These are phyloP conservation scores for Nothophaeocryptopus gaeumannii DNA, from an alignment of 2,329 filamentous ascomycete genomes.

Conservation along the genomic window DNA sequence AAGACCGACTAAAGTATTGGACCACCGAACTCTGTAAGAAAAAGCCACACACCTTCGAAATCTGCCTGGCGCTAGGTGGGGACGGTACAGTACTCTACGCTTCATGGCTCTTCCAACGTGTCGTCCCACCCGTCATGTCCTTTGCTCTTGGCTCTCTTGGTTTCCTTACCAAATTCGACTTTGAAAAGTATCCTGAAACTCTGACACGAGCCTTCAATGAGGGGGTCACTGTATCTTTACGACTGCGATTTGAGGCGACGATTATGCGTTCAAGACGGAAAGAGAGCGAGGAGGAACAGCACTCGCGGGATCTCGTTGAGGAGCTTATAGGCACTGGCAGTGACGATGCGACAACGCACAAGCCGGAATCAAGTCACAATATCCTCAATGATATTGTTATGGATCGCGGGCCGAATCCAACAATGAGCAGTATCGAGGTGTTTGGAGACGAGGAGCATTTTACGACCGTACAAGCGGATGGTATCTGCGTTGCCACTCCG, in stretches of 20 bases:
- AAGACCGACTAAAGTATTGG: slow-evolving; percentile 74
- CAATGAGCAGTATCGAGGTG: slow-evolving; percentile 87
- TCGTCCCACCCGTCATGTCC: slow-evolving; percentile 88
- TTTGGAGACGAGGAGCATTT: slow-evolving; percentile 96
- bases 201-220: slow-evolving; percentile 71
- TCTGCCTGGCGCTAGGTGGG: slow-evolving; percentile 75
- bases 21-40: slow-evolving; percentile 71
- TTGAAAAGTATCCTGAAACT: slow-evolving; percentile 67
- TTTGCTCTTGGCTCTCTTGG: slow-evolving; percentile 90
- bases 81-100: slow-evolving; percentile 97
- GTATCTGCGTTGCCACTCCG: slow-evolving; percentile 88
- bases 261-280: slow-evolving; percentile 74
- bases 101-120: slow-evolving; percentile 93
- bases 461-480: slow-evolving; percentile 88
- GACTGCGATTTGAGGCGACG: slow-evolving; percentile 87
- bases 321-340: slow-evolving; percentile 84
- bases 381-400: slow-evolving; percentile 97
- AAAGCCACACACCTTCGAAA: slow-evolving; percentile 85
- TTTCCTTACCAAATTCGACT: slow-evolving; percentile 96
- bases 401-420: slow-evolving; percentile 88
- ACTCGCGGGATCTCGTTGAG: slow-evolving; percentile 71
- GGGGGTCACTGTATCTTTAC: slow-evolving; percentile 82
- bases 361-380: slow-evolving; percentile 77
- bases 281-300: slow-evolving; percentile 32
- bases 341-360: slow-evolving; percentile 80